A percentile compares a stretch with the other conserved stretches of the same genome.
These are phyloP conservation scores for Fusarium palustre DNA, from an alignment of 2,329 filamentous ascomycete species.

Conservation along the genomic window DNA sequence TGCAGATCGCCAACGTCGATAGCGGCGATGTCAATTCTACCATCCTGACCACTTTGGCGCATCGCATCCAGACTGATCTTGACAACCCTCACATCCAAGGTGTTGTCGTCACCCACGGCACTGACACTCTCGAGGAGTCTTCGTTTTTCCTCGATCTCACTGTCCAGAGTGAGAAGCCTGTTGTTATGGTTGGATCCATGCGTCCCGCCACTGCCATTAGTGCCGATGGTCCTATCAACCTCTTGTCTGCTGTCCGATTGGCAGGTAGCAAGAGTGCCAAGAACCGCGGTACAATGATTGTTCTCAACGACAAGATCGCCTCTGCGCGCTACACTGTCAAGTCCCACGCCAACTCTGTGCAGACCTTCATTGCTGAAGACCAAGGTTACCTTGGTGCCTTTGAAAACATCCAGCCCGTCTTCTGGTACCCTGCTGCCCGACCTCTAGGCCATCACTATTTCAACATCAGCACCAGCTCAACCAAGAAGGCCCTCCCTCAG, in stretches of 20 bases:
- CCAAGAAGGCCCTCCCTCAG: constrained; percentile 57
- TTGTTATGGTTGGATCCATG: constrained; percentile 72
- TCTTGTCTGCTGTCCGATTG: constrained; percentile 68
- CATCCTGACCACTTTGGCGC: constrained; percentile 60
- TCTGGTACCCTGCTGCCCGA: constrained; percentile 65
- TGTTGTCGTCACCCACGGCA: constrained; percentile 73
- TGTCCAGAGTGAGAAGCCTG: constrained; percentile 66
- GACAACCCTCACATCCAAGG: constrained; percentile 56
- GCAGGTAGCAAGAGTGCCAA: constrained; percentile 59
- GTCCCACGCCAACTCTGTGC: constrained; percentile 69
- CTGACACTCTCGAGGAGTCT: constrained; percentile 72
- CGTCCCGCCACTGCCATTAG: constrained; percentile 70
- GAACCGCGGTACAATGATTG: constrained; percentile 67
- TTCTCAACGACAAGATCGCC: constrained; percentile 70
- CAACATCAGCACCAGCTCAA: constrained; percentile 48
- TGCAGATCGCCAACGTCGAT: constrained; percentile 63
- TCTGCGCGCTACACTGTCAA: constrained; percentile 68
- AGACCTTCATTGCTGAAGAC: constrained; percentile 70
- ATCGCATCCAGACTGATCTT: constrained; percentile 60
- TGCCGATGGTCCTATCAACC: constrained; percentile 71
- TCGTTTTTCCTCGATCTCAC: constrained; percentile 71
- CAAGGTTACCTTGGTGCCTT: constrained; percentile 68
- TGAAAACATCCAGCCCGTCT: constrained; percentile 67
- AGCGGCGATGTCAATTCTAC: constrained; percentile 60
- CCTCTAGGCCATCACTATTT: constrained; percentile 60